phyloP scores from a whole-genome alignment of 495 filamentous ascomycete species.

The Penicillium canariense region DNA sequence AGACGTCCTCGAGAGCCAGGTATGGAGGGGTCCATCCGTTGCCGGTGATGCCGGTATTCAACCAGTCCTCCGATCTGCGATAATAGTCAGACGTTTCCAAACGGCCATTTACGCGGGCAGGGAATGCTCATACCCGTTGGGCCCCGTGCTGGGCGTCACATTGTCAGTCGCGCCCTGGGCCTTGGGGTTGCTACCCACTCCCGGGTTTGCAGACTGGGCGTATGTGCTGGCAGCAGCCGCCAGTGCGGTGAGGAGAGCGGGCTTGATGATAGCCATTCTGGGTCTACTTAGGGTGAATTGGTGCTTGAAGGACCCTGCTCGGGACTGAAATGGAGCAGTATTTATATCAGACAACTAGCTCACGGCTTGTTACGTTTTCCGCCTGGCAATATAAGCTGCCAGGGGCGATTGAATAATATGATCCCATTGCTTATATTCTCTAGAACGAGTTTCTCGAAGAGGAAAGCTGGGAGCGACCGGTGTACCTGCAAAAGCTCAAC shows the following conservation, averaged over 20 bases:
- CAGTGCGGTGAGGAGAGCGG: slow-evolving; percentile 10
- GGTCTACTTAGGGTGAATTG: background rate
- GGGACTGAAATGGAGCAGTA: no score
- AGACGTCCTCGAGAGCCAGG: slow-evolving; percentile 26
- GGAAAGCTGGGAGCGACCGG: background rate
- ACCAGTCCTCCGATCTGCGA: slow-evolving; percentile 34
- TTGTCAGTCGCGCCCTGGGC: slow-evolving; percentile 29
- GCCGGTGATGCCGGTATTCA: slow-evolving; percentile 31
- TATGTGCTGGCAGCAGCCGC: slow-evolving; percentile 3
- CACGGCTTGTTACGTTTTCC: no score
- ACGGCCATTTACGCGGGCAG: background rate
- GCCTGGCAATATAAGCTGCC: background rate
- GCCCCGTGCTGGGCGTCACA: slow-evolving; percentile 26
- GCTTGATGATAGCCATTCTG: slow-evolving; percentile 13
- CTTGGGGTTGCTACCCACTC: slow-evolving; percentile 27
- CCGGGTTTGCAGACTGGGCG: slow-evolving; percentile 29
- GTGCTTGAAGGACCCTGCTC: background rate
- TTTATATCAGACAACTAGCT: no score
- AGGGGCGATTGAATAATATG: background rate
- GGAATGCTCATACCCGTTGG: slow-evolving; percentile 26
- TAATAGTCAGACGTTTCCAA: background rate
- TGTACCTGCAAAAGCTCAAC: background rate
- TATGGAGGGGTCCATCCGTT: slow-evolving; percentile 34
- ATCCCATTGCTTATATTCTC: background rate
- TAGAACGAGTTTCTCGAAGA: background rate